Evolutionary conservation across 208 protist species (phyloP).

Genomic region (Leishmania gerbilli): DNA sequence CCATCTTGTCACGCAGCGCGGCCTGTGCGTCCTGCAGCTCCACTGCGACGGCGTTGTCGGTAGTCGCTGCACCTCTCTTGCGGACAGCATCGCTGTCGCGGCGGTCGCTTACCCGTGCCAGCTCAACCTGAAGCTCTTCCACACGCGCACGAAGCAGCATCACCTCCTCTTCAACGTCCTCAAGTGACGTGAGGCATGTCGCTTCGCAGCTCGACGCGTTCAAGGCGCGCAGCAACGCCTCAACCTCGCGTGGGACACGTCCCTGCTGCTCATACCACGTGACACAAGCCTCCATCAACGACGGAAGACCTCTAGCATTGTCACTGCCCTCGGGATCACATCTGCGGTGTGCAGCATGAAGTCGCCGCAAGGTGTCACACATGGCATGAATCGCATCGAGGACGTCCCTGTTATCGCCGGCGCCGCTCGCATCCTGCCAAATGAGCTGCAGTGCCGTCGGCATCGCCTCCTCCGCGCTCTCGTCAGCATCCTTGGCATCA

Average conservation of each 20-base stretch:
- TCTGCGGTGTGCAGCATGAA: constrained; percentile 5
- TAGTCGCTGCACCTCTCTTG: background rate
- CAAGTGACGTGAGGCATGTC: constrained; percentile 10
- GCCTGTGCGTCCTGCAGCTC: constrained; percentile 16
- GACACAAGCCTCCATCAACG: background rate
- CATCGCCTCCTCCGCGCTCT: background rate
- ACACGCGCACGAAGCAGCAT: constrained; percentile 4
- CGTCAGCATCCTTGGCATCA: background rate
- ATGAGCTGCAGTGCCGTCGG: background rate
- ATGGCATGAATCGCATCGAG: background rate
- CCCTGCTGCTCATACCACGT: background rate
- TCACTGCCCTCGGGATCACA: background rate
- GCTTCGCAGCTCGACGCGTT: constrained; percentile 1
- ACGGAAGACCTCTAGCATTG: background rate
- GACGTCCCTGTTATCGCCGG: background rate
- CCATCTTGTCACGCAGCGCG: constrained; percentile 20
- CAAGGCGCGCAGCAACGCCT: constrained; percentile 10
- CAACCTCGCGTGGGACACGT: constrained; percentile 1
- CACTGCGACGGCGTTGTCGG: background rate
- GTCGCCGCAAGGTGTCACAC: background rate
- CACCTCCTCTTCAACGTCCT: constrained; percentile 19
- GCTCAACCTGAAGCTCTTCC: constrained; percentile 4
- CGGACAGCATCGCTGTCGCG: background rate
- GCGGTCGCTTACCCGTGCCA: background rate
- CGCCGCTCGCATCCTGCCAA: background rate